These are phyloP conservation scores for Letharia lupina DNA, from an alignment of 495 filamentous ascomycete genomes.

Conservation along the genomic window DNA sequence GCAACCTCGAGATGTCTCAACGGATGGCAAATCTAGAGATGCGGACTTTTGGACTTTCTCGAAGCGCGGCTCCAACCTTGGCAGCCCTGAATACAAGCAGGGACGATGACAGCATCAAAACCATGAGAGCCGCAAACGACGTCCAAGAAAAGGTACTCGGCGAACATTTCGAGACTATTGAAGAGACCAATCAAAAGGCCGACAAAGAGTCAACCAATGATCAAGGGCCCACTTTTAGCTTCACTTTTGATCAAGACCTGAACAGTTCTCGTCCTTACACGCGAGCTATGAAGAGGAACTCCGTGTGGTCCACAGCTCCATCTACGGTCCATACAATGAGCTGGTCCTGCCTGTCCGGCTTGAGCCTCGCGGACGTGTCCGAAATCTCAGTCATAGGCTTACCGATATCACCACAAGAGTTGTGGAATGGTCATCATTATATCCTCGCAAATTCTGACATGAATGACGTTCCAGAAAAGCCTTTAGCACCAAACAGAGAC, in stretches of 20 bases:
- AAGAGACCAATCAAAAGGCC: neutral
- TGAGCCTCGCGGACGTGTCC: constrained; percentile 12
- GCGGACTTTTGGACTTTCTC: neutral
- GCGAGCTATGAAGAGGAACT: constrained; percentile 3
- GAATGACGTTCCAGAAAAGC: neutral
- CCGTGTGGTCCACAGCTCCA: constrained; percentile 3
- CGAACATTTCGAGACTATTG: neutral
- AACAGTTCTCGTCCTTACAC: constrained; percentile 7
- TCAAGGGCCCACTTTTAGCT: neutral
- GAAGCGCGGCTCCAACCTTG: neutral
- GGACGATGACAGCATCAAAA: neutral
- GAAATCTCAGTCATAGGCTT: constrained; percentile 6
- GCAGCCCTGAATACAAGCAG: too few species aligned
- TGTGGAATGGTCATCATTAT: constrained; percentile 13
- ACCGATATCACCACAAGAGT: neutral
- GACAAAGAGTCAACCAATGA: neutral
- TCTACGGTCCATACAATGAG: neutral
- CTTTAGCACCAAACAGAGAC: neutral
- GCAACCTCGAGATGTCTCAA: constrained; percentile 9
- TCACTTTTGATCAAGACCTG: constrained; percentile 11
- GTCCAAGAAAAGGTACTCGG: neutral
- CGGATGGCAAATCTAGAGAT: constrained; percentile 9
- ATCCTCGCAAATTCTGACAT: neutral
- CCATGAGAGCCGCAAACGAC: neutral
- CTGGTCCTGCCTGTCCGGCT: constrained; percentile 9